These are phyloP conservation scores for Phytopythium kandeliae DNA, from an alignment of 352 stramenopile genomes.

Conservation along the genomic window DNA sequence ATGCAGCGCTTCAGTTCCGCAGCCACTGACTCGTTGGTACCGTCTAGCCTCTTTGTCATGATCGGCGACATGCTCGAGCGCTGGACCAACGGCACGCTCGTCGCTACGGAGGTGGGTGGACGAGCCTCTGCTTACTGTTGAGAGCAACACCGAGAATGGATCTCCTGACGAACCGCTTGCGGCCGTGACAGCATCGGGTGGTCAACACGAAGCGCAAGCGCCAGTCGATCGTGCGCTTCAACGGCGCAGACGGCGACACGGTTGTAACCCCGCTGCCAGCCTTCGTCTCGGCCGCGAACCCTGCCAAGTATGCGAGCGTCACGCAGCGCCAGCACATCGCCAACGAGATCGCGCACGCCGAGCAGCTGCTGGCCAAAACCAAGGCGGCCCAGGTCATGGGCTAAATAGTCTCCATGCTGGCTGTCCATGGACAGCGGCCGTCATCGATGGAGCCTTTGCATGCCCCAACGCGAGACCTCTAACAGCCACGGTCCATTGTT, in stretches of 20 bases:
- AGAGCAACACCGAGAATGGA: background rate
- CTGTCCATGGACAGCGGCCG: too few relatives aligned
- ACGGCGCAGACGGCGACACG: constrained; percentile 66
- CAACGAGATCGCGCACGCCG: constrained; percentile 38
- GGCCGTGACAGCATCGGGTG: constrained; percentile 52
- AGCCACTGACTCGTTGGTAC: constrained; percentile 6
- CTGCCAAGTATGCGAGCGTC: constrained; percentile 51
- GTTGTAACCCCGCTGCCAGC: constrained; percentile 51
- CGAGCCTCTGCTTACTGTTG: background rate
- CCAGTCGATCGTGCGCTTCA: constrained; percentile 82
- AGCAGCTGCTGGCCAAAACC: constrained; percentile 56
- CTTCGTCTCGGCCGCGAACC: constrained; percentile 48
- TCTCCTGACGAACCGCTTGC: background rate
- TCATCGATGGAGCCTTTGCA: too few relatives aligned
- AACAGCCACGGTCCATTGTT: too few relatives aligned
- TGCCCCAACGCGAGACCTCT: background rate
- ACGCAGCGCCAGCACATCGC: constrained; percentile 63
- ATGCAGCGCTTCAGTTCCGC: background rate
- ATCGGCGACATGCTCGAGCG: constrained; percentile 78
- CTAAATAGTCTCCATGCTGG: too few relatives aligned
- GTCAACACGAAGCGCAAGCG: constrained; percentile 70
- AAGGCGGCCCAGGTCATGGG: constrained; percentile 34
- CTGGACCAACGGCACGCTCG: constrained; percentile 72
- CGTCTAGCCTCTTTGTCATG: constrained; percentile 52
- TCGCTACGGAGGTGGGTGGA: constrained; percentile 58